These are phyloP conservation scores for Aureobasidium subglaciale DNA, from an alignment of 2,329 filamentous ascomycete genomes.

Conservation along the genomic window DNA sequence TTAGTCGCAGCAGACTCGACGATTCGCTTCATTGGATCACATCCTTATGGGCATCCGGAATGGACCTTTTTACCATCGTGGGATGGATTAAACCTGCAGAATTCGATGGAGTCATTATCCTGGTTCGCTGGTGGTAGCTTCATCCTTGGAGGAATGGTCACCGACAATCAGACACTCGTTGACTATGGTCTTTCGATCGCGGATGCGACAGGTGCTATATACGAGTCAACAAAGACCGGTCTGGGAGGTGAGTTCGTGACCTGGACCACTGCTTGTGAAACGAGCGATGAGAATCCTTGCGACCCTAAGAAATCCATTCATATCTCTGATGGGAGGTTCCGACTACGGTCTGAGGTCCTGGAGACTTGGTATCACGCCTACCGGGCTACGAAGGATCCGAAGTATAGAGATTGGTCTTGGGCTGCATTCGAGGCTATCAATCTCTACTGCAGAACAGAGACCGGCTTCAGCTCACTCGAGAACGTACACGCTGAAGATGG, in stretches of 20 bases:
- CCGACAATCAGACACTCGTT: constrained; percentile 22
- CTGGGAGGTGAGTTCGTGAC: constrained; percentile 25
- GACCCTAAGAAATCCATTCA: constrained; percentile 17
- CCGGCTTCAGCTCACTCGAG: constrained; percentile 22
- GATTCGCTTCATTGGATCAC: constrained; percentile 25
- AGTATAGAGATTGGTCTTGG: constrained; percentile 26
- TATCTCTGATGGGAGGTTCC: constrained; percentile 17
- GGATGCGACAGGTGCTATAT: constrained; percentile 22
- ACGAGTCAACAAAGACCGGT: constrained; percentile 21
- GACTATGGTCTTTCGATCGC: constrained; percentile 27
- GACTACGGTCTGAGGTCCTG: constrained; percentile 25
- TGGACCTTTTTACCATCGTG: constrained; percentile 26
- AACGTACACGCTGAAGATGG: constrained; percentile 22
- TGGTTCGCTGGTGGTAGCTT: constrained; percentile 31
- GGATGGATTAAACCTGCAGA: constrained; percentile 18
- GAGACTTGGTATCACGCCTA: constrained; percentile 30
- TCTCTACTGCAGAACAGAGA: constrained; percentile 20
- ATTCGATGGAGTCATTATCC: constrained; percentile 24
- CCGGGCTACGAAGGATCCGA: constrained; percentile 23
- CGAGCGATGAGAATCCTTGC: constrained; percentile 14
- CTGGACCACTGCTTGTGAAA: constrained; percentile 22
- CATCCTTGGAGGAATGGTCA: constrained; percentile 28
- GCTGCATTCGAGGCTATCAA: constrained; percentile 21
- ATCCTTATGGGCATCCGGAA: constrained; percentile 26
- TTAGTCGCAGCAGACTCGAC: constrained; percentile 26